Conservation (phyloP, 495 filamentous ascomycete genomes). For the Chlorociboria aeruginascens region DNA sequence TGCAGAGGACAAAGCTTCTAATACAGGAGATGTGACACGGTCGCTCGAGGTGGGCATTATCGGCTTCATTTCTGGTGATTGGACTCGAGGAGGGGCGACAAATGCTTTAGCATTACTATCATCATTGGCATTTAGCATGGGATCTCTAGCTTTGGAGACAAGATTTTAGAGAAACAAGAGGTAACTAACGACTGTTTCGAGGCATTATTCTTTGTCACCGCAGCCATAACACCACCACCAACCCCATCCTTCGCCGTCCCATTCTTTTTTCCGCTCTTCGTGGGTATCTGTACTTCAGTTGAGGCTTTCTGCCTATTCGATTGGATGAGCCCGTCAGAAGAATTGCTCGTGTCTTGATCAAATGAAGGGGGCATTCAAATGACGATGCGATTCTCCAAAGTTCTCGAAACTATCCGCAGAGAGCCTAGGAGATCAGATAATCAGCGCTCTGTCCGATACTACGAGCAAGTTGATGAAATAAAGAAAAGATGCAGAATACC, state of each 20-base stretch:
- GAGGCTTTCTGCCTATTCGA: conserved; percentile 23
- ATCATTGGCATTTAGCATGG: background rate
- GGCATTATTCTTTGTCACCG: conserved; percentile 19
- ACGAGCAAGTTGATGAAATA: too few species aligned
- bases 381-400: background rate
- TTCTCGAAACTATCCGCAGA: background rate
- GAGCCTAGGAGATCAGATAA: too few species aligned
- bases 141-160: background rate
- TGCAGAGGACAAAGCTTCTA: conserved; percentile 20
- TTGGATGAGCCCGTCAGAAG: background rate
- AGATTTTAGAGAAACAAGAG: background rate
- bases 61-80: conserved; percentile 18
- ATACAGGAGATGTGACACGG: conserved; percentile 13
- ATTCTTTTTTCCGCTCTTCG: conserved; percentile 18
- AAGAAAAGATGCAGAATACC: background rate
- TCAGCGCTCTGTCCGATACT: background rate
- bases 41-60: conserved; percentile 7
- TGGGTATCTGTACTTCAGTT: conserved; percentile 17
- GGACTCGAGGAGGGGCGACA: conserved; percentile 1
- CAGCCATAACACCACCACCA: conserved; percentile 13
- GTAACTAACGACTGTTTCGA: conserved; percentile 15
- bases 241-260: conserved; percentile 18
- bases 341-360: conserved; percentile 16
- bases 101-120: conserved; percentile 9
- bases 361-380: conserved; percentile 23